Evolutionary conservation across 139 green algal species (phyloP), one percentile per base, ranked within the genome.

Genomic region (Coelastrella sp.): DNA sequence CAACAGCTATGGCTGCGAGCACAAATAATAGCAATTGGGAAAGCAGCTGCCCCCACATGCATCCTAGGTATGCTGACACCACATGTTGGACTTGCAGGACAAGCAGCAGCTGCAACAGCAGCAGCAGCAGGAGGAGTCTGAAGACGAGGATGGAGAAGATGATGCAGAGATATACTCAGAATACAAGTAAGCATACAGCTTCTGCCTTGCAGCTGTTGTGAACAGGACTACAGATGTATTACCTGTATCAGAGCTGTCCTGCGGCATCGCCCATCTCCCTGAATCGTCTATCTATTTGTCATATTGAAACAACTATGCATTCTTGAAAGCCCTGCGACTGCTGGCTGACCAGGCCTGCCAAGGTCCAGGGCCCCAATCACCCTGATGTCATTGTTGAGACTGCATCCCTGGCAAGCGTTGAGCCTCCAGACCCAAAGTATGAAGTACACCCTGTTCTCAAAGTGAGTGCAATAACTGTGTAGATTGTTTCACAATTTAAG

Each of bases 381-480:
- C 95, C 95, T 4, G 96, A 97, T 82, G 86, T 92, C 6, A 95
- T 98, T 58, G 96, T 98, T 27, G 96, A 98, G 91, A 96, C 93
- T 0, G 93, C 94, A 74, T 94, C 91, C 4, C 91, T 98, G 75
- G 95, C 95, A 3, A 92, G 90, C 10, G 93, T 97, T 7, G 24
- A 73, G 11, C 94, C 96, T 8, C 95, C 95, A 0, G 73, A 95
- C 49, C 83, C 90, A 17, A 92, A 65, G 49, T 97, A 95, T 90
- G 60, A 91, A 15, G 93, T 96, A 68, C 88, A 93, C 59, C 92
- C 95, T 20, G 63, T 93, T 61, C 92, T 93, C 19, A 58, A 85
- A 59, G 79, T n/a, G 76, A 80, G 22, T 14, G 15, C 11, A 7
- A 19, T 17, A 56, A 15, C 68, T 49, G 35, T 49, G 35, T 49